phyloP scores from a whole-genome alignment of 2,329 filamentous ascomycete species.

The Didymellaceae sp. region DNA sequence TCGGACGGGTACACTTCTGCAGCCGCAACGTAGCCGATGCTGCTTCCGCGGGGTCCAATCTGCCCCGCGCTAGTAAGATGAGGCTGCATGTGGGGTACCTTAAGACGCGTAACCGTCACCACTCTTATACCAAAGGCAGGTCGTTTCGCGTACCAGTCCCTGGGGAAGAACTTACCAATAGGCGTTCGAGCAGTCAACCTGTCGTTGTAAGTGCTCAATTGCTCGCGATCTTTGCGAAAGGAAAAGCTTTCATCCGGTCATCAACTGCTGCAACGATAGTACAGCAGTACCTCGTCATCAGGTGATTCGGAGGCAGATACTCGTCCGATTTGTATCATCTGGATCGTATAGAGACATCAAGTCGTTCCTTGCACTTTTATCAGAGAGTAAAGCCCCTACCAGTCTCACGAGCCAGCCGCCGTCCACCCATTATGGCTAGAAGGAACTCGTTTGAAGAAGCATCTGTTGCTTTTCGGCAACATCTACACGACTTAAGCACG shows the following conservation, averaged over 20 bases:
- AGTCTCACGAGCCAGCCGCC: neutral
- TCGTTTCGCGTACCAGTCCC: constrained; percentile 11
- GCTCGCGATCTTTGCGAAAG: neutral
- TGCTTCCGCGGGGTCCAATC: neutral
- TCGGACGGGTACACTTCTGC: constrained; percentile 13
- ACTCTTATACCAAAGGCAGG: constrained; percentile 9
- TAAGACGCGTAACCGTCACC: constrained; percentile 5
- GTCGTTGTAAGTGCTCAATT: neutral
- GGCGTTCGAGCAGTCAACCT: neutral
- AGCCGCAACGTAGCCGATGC: constrained; percentile 7
- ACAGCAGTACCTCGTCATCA: constrained; percentile 1
- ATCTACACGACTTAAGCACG: constrained; percentile 66
- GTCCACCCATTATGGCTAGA: constrained; percentile 20
- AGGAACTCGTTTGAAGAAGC: constrained; percentile 35
- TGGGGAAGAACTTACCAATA: constrained; percentile 6
- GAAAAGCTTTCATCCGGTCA: constrained; percentile 7
- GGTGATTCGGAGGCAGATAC: neutral
- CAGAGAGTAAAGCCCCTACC: too few species aligned
- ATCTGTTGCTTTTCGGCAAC: constrained; percentile 58
- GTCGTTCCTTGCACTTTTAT: too few species aligned
- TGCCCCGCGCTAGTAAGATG: constrained; percentile 29
- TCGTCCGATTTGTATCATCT: neutral
- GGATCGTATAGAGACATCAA: neutral
- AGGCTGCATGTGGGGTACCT: constrained; percentile 26
- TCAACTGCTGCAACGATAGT: too few species aligned